Evolutionary conservation across 2,329 filamentous ascomycete species (phyloP), one percentile per base, ranked within the genome.

Genomic region (Chrysosporium queenslandicum): DNA sequence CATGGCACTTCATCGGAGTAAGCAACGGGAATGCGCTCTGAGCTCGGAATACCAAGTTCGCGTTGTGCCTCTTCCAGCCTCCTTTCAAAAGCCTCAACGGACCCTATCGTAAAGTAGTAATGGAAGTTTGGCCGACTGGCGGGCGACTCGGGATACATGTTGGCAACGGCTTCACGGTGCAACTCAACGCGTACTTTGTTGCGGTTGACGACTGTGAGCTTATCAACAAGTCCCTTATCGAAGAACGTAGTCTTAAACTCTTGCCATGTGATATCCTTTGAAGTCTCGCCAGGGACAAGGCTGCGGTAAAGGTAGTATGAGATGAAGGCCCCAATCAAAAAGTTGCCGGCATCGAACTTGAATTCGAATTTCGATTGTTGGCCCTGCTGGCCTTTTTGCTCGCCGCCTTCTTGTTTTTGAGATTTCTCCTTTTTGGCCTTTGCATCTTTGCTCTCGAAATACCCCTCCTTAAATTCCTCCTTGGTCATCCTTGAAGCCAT

Each of bases 81-180:
- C 65, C 83, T 79, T 74, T 98, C 92, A 59, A 98, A 98, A 7
- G 85, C 84, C 58, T 98, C 91, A 25, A 94, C 81, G 0, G 90
- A 96, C 47, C 92, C 92, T 63, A 98, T 96, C 53, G 86, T 87
- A 76, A 98, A 97, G 71, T 88, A 90, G 71, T 95, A 96, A 71
- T 81, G 78, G 72, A 89, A 87, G 61, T 81, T 81, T 18, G 79
- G 76, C 59, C 82, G 80, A 23, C 76, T 74, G 16, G 83, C 84
- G 6, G 79, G 78, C 21, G 85, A 86, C 53, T 91, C 87, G 2
- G 87, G 86, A 63, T 90, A 89, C 69, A 85, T 79, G 46, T 79
- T 72, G 45, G 79, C 77, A 34, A 85, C 78, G 29, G 83, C 85
- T 59, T 90, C 83, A 46, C 85, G 82, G 66, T 94, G 82, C 46